Evolutionary conservation across 2,329 filamentous ascomycete species (phyloP).

Genomic region (Epichloe coenophiala): DNA sequence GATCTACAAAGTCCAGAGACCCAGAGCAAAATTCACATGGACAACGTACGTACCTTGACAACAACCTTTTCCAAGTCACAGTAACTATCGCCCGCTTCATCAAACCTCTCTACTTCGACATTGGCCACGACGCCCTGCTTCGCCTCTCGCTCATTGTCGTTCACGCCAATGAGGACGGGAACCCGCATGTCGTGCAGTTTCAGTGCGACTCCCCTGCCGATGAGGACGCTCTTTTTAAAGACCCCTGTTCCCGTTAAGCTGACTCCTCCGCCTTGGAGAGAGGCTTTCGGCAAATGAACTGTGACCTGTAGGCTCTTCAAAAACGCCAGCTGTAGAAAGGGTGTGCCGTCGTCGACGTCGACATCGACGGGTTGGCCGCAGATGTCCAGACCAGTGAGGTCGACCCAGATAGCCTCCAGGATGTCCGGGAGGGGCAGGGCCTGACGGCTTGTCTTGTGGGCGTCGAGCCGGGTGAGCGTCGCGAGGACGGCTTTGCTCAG

Average conservation of each 20-base stretch:
- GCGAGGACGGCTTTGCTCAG: conserved; percentile 52
- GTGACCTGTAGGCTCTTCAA: conserved; percentile 37
- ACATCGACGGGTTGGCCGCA: conserved; percentile 3
- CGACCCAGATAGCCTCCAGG: conserved; percentile 20
- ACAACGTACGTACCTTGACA: conserved; percentile 39
- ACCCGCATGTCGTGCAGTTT: conserved; percentile 45
- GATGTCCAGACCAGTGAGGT: conserved; percentile 15
- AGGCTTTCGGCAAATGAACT: conserved; percentile 52
- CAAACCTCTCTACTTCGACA: conserved; percentile 44
- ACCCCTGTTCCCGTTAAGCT: conserved; percentile 34
- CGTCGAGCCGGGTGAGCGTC: conserved; percentile 23
- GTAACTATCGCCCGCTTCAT: conserved; percentile 35
- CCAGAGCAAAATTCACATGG: too few species aligned
- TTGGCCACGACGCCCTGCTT: conserved; percentile 55
- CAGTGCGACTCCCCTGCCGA: conserved; percentile 22
- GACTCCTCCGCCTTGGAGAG: conserved; percentile 48
- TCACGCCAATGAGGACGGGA: conserved; percentile 59
- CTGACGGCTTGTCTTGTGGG: not conserved
- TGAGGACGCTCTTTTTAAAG: conserved; percentile 17
- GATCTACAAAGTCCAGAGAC: too few species aligned
- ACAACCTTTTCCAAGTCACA: conserved; percentile 43
- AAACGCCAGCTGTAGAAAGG: conserved; percentile 18
- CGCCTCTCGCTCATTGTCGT: conserved; percentile 51
- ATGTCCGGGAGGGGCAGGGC: conserved; percentile 13
- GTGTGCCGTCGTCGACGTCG: not conserved